Percentiles rank a stretch among this genome's conserved stretches.
These are phyloP conservation scores for Ploettnerulaceae sp. DNA, from an alignment of 2,329 filamentous ascomycete genomes.

Conservation along the genomic window DNA sequence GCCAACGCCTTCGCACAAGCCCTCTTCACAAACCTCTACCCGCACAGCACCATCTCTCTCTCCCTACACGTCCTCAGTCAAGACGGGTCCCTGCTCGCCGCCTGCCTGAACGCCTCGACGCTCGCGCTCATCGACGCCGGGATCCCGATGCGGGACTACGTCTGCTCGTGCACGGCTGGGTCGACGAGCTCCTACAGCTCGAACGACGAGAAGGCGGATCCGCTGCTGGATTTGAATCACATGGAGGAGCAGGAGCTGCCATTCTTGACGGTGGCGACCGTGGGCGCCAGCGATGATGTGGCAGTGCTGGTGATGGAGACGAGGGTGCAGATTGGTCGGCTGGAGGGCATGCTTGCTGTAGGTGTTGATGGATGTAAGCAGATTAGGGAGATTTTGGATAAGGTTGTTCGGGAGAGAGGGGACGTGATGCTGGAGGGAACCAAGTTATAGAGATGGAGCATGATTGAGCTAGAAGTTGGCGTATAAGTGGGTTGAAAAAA, in stretches of 20 bases:
- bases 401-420: slow-evolving; percentile 69
- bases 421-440: slow-evolving; percentile 56
- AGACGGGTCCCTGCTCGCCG: slow-evolving; percentile 85
- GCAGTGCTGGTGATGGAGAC: slow-evolving; percentile 82
- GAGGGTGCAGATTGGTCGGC: slow-evolving; percentile 70
- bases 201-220: slow-evolving; percentile 67
- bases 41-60: slow-evolving; percentile 78
- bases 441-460: too few relatives aligned
- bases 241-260: slow-evolving; percentile 85
- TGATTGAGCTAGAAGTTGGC: slow-evolving; percentile 35
- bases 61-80: slow-evolving; percentile 83
- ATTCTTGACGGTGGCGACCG: slow-evolving; percentile 78
- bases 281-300: slow-evolving; percentile 69
- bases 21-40: slow-evolving; percentile 83
- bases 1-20: slow-evolving; percentile 70
- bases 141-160: slow-evolving; percentile 90
- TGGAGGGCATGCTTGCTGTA: slow-evolving; percentile 91
- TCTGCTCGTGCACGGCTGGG: slow-evolving; percentile 83
- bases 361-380: slow-evolving; percentile 89
- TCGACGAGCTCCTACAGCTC: slow-evolving; percentile 63
- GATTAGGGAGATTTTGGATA: slow-evolving; percentile 75
- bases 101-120: slow-evolving; percentile 85
- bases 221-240: slow-evolving; percentile 72
- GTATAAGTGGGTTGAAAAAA: background rate
- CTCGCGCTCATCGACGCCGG: slow-evolving; percentile 92